Evolutionary conservation across 1,139 yeast genomes (phyloP).

Genomic region (Candida dubliniensis): DNA sequence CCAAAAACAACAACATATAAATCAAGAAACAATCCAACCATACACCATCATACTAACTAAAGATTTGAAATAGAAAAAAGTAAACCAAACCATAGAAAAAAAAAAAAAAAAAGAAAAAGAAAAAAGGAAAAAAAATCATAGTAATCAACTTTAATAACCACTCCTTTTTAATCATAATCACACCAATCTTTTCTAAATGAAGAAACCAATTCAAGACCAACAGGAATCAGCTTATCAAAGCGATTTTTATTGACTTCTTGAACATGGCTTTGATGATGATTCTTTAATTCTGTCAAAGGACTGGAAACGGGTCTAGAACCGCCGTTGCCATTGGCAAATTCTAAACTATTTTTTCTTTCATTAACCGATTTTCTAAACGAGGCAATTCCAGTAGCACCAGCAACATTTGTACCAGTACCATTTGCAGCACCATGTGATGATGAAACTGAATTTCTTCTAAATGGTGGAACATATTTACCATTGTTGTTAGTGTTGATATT

Average conservation of each 20-base stretch:
- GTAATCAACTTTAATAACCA: too few species aligned
- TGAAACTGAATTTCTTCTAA: constrained; percentile 47
- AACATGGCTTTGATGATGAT: neutral
- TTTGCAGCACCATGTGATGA: constrained; percentile 1
- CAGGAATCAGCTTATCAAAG: constrained; percentile 1
- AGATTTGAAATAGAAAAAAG: neutral
- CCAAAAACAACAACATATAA: neutral
- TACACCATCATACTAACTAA: neutral
- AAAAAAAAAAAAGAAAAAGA: neutral
- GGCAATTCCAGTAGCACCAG: neutral
- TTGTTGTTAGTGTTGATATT: constrained; percentile 20
- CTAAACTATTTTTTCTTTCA: constrained; percentile 7
- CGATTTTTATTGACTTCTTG: neutral
- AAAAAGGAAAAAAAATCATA: constrained; percentile 1
- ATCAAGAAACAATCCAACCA: neutral
- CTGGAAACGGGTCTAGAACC: constrained; percentile 9
- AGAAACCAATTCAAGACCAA: constrained; percentile 11
- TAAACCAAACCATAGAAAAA: neutral
- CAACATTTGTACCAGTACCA: neutral
- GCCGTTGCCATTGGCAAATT: constrained; percentile 2
- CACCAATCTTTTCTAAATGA: constrained; percentile 34
- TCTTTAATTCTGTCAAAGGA: constrained; percentile 6
- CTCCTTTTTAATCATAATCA: constrained; percentile 26
- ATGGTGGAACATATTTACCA: constrained; percentile 73
- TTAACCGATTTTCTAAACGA: constrained; percentile 21